phyloP scores from a whole-genome alignment of 2,329 filamentous ascomycete genomes.

The Sordariomycetes sp. region DNA sequence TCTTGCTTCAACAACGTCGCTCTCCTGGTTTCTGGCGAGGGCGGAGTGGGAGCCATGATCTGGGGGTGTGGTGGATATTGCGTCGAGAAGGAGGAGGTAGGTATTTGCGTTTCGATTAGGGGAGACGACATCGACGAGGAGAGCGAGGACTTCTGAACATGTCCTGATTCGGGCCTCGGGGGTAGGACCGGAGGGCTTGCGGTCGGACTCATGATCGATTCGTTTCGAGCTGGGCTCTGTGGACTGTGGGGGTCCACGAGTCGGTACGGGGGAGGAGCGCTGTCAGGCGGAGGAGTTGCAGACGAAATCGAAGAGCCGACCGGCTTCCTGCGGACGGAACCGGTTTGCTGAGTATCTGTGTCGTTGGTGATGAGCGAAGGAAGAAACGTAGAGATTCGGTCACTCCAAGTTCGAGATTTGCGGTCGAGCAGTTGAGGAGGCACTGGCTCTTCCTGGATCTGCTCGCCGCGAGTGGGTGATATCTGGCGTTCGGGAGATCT shows the following conservation, averaged over 20 bases:
- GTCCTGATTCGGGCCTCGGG: not conserved
- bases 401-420: constrained; percentile 25
- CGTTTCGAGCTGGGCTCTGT: not conserved
- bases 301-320: constrained; percentile 1
- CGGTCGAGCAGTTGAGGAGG: constrained; percentile 9
- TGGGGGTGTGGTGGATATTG: constrained; percentile 13
- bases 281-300: constrained; percentile 2
- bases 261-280: constrained; percentile 5
- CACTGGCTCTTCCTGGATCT: constrained; percentile 10
- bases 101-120: constrained; percentile 5
- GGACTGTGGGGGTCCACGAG: constrained; percentile 1
- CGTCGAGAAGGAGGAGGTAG: constrained; percentile 11
- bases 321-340: constrained; percentile 12
- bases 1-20: constrained; percentile 12
- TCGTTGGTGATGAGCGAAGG: constrained; percentile 24
- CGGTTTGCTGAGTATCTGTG: constrained; percentile 1
- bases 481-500: not conserved
- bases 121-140: constrained; percentile 3
- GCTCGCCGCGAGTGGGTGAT: not conserved
- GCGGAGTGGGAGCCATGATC: constrained; percentile 17
- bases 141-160: not conserved
- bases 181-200: not conserved
- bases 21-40: constrained; percentile 16
- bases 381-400: constrained; percentile 24
- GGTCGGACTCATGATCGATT: not conserved